phyloP scores from a whole-genome alignment of 345 rosid species.

The Microcos paniculata region DNA sequence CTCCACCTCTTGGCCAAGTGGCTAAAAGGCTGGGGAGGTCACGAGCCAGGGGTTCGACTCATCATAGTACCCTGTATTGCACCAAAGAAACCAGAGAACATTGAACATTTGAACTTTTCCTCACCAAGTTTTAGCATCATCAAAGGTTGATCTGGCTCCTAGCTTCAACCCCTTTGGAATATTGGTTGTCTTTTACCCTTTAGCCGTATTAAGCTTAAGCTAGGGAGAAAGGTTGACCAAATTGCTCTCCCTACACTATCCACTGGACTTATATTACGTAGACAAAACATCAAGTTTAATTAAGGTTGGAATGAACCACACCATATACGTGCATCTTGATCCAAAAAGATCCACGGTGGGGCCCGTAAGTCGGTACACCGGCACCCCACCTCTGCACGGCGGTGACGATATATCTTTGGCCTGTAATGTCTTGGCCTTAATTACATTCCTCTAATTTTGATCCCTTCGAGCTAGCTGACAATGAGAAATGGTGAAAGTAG shows the following conservation, averaged over 20 bases:
- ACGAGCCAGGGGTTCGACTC: too few species aligned
- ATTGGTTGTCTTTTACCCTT: background rate
- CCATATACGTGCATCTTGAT: background rate
- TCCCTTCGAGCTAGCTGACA: conserved; percentile 10
- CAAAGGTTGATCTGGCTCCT: background rate
- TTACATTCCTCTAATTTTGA: background rate
- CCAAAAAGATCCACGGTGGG: background rate
- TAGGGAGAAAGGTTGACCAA: background rate
- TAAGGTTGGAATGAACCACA: background rate
- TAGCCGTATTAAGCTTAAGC: background rate
- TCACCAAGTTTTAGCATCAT: background rate
- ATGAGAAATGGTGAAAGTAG: background rate
- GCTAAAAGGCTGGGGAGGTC: too few species aligned
- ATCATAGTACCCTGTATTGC: too few species aligned
- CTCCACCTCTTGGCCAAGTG: too few species aligned
- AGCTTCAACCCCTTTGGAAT: background rate
- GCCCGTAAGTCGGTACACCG: background rate
- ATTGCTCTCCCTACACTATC: background rate
- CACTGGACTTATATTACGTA: background rate
- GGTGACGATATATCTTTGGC: conserved; percentile 10
- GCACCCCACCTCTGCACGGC: background rate
- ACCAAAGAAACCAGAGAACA: too few species aligned
- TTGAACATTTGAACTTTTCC: too few species aligned
- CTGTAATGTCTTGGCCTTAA: conserved; percentile 15
- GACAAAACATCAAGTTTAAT: background rate